Conservation (phyloP, 1,139 yeast species). For the Candida labiduridarum region DNA sequence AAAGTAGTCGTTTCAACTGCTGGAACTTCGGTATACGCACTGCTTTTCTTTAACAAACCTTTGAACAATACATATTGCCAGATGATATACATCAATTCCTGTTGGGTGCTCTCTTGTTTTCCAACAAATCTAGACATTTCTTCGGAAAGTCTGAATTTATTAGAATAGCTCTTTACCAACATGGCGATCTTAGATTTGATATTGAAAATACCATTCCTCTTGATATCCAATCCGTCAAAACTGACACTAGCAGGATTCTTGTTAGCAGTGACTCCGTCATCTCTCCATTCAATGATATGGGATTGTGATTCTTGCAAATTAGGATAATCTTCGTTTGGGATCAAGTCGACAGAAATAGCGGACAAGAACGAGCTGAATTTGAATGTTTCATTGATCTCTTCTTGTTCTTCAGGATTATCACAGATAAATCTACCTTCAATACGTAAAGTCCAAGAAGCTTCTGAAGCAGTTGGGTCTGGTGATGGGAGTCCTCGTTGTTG, state of each 20-base stretch:
- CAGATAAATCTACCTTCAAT: conserved; percentile 79
- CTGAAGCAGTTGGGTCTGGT: conserved; percentile 27
- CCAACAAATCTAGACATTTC: conserved; percentile 72
- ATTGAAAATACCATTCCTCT: conserved; percentile 72
- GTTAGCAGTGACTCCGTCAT: conserved; percentile 21
- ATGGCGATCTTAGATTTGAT: conserved; percentile 73
- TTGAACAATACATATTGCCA: conserved; percentile 89
- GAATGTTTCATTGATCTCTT: conserved; percentile 11
- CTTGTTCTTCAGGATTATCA: conserved; percentile 20
- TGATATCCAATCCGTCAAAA: conserved; percentile 91
- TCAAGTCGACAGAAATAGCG: conserved; percentile 79
- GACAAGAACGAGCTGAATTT: conserved; percentile 80
- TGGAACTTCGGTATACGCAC: conserved; percentile 35
- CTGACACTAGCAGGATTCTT: conserved; percentile 36
- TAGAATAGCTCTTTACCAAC: conserved; percentile 74
- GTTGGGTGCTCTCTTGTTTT: conserved; percentile 75
- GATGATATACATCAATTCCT: conserved; percentile 78
- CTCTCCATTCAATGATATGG: conserved; percentile 49
- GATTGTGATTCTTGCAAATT: conserved; percentile 32
- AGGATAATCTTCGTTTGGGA: conserved; percentile 47
- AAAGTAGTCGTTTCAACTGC: conserved; percentile 29
- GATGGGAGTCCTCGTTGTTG: conserved; percentile 25
- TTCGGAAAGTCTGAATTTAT: conserved; percentile 62
- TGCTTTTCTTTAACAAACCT: conserved; percentile 55
- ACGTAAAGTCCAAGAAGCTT: conserved; percentile 80